A percentile compares a stretch with the other conserved stretches of the same genome.
phyloP scores from a whole-genome alignment of 495 filamentous ascomycete species.

The Aspergillus hancockii region DNA sequence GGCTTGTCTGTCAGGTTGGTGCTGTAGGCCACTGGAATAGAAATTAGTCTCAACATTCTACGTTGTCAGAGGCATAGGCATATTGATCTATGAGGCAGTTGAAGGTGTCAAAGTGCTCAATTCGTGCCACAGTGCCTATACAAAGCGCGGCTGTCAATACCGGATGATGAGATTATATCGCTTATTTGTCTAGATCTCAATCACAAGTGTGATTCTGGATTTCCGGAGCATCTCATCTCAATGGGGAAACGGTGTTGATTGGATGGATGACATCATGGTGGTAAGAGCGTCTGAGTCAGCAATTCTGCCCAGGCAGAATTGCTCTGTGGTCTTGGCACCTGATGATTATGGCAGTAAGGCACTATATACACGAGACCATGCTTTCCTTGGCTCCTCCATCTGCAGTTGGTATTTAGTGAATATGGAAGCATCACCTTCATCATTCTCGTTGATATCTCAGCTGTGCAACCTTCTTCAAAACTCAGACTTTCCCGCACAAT shows the following conservation, averaged over 20 bases:
- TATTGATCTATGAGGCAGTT: too few relatives aligned
- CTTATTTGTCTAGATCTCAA: too few relatives aligned
- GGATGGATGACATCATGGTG: not conserved
- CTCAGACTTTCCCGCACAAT: slow-evolving; percentile 11
- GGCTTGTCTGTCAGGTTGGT: not conserved
- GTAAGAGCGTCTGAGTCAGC: slow-evolving; percentile 13
- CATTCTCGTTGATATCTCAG: slow-evolving; percentile 12
- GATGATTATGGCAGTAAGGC: not conserved
- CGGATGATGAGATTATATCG: too few relatives aligned
- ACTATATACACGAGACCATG: not conserved
- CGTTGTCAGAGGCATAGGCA: too few relatives aligned
- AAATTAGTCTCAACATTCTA: too few relatives aligned
- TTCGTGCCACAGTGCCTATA: too few relatives aligned
- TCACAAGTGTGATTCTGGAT: not conserved
- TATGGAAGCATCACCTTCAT: not conserved
- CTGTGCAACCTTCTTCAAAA: slow-evolving; percentile 15
- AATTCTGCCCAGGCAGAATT: slow-evolving; percentile 22
- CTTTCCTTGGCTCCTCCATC: not conserved
- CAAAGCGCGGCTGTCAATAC: too few relatives aligned
- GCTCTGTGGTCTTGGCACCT: slow-evolving; percentile 2
- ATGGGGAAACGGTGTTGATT: not conserved
- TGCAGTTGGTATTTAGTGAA: not conserved
- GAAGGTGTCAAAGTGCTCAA: too few relatives aligned
- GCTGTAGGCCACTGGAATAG: too few relatives aligned
- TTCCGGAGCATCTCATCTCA: too few relatives aligned